phyloP scores from a whole-genome alignment of 495 filamentous ascomycete genomes.

The Rusavskia elegans region DNA sequence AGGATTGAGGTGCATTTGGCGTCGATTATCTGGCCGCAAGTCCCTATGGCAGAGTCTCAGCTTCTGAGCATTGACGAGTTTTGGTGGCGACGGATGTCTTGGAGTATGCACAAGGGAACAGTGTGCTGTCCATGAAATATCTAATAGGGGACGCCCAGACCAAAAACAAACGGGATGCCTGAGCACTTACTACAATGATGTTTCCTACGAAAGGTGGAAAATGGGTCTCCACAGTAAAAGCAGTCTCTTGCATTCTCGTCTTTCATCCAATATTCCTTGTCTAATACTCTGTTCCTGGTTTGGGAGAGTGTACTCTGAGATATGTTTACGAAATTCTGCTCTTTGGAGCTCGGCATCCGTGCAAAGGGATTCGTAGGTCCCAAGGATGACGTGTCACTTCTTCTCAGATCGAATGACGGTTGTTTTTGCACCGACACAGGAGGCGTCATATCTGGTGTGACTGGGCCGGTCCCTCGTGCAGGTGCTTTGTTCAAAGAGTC shows the following conservation, averaged over 20 bases:
- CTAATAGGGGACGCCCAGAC: neutral
- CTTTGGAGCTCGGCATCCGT: constrained; percentile 4
- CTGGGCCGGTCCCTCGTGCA: neutral
- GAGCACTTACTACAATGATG: constrained; percentile 71
- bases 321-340: neutral
- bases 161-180: too few species aligned
- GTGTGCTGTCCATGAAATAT: neutral
- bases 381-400: neutral
- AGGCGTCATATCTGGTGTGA: neutral
- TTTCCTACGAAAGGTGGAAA: constrained; percentile 87
- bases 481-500: neutral
- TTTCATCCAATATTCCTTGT: constrained; percentile 97
- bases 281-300: constrained; percentile 69
- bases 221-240: constrained; percentile 77
- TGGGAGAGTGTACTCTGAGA: constrained; percentile 45
- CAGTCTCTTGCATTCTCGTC: constrained; percentile 98
- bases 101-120: too few species aligned
- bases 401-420: neutral
- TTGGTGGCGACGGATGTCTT: too few species aligned
- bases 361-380: neutral
- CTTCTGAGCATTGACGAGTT: neutral
- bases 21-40: constrained; percentile 92
- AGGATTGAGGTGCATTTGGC: constrained; percentile 88
- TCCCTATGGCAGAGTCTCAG: constrained; percentile 17
- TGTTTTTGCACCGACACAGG: neutral